phyloP scores from a whole-genome alignment of 495 filamentous ascomycete species.

The Penicillium riverlandense region DNA sequence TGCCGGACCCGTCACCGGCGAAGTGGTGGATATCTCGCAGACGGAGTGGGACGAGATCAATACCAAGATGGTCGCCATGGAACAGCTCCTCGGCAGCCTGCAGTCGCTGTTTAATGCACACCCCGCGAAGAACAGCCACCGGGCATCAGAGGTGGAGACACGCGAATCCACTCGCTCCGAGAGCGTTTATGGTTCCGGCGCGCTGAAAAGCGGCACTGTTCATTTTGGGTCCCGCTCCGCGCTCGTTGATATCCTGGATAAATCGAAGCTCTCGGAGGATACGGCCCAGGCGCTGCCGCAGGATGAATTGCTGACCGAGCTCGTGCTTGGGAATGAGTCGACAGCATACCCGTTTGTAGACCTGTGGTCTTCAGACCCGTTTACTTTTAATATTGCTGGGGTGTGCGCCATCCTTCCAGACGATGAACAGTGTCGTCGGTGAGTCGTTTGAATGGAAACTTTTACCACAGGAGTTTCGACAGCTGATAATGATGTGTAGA shows the following conservation, averaged over 20 bases:
- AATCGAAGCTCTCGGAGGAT: slow-evolving; percentile 29
- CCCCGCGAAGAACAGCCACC: not conserved
- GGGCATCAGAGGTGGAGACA: not conserved
- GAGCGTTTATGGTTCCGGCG: slow-evolving; percentile 42
- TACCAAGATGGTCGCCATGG: slow-evolving; percentile 38
- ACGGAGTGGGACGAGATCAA: slow-evolving; percentile 41
- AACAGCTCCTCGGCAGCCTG: slow-evolving; percentile 33
- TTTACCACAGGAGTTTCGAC: not conserved
- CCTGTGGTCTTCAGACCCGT: slow-evolving; percentile 58
- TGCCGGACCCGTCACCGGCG: not conserved
- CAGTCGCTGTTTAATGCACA: slow-evolving; percentile 28
- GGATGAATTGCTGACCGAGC: slow-evolving; percentile 71
- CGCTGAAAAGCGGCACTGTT: slow-evolving; percentile 38
- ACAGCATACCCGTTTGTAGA: slow-evolving; percentile 73
- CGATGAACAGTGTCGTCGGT: slow-evolving; percentile 56
- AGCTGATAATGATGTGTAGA: slow-evolving; percentile 25
- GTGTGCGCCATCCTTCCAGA: slow-evolving; percentile 61
- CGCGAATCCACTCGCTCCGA: slow-evolving; percentile 23
- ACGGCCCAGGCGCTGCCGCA: slow-evolving; percentile 53
- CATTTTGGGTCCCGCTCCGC: slow-evolving; percentile 52
- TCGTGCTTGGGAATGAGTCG: slow-evolving; percentile 72
- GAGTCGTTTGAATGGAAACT: not conserved
- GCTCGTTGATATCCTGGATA: slow-evolving; percentile 42
- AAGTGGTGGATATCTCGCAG: slow-evolving; percentile 32
- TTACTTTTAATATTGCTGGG: slow-evolving; percentile 59